phyloP scores from a whole-genome alignment of 2,329 filamentous ascomycete species.

The Ramularia collo-cygni region DNA sequence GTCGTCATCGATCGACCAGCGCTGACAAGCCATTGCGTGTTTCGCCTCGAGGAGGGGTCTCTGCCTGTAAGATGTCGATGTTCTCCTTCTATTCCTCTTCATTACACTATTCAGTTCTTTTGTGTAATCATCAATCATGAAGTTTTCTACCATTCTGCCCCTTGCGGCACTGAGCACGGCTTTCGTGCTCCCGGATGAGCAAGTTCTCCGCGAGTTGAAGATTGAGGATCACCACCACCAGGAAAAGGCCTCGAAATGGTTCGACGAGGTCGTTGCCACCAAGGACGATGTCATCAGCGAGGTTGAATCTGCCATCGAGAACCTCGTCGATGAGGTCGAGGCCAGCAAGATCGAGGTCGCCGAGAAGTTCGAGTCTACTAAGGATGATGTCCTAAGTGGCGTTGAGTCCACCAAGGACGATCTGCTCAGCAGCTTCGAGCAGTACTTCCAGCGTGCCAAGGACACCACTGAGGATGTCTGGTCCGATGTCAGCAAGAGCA shows the following conservation, averaged over 20 bases:
- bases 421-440: slow-evolving; percentile 12
- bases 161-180: slow-evolving; percentile 45
- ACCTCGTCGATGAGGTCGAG: slow-evolving; percentile 26
- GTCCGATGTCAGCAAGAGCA: slow-evolving; percentile 17
- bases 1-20: too few relatives aligned
- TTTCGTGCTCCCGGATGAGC: slow-evolving; percentile 47
- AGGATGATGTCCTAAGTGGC: slow-evolving; percentile 25
- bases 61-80: too few relatives aligned
- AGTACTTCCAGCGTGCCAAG: slow-evolving; percentile 14
- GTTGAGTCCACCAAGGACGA: slow-evolving; percentile 32
- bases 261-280: slow-evolving; percentile 27
- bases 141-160: slow-evolving; percentile 42
- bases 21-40: too few relatives aligned
- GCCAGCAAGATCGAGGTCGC: slow-evolving; percentile 36
- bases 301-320: slow-evolving; percentile 28
- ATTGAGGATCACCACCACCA: slow-evolving; percentile 33
- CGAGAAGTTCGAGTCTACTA: slow-evolving; percentile 27
- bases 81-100: too few relatives aligned
- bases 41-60: too few relatives aligned
- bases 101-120: too few relatives aligned
- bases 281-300: slow-evolving; percentile 31
- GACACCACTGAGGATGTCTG: slow-evolving; percentile 22
- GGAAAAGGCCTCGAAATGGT: slow-evolving; percentile 19
- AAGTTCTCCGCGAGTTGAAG: slow-evolving; percentile 39
- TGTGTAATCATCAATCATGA: too few relatives aligned